A percentile compares a stretch with the other conserved stretches of the same genome.
These are phyloP conservation scores for Hibiscus trionum DNA, from an alignment of 345 rosid species.

Conservation along the genomic window DNA sequence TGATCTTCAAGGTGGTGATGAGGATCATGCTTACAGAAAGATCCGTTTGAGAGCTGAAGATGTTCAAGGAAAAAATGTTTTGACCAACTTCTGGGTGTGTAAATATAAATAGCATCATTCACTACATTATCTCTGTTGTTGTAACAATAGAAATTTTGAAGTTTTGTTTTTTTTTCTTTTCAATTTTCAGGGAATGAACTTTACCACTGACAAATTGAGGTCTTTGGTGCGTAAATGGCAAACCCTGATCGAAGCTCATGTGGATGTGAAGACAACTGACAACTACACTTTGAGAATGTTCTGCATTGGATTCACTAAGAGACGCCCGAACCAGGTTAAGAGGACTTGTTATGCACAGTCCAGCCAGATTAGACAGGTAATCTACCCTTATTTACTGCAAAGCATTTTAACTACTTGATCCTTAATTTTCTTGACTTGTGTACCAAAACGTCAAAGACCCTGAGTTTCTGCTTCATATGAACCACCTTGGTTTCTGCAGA, in stretches of 20 bases:
- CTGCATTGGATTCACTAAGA: conserved; percentile 91
- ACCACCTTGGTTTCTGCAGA: conserved; percentile 26
- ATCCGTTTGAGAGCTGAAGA: conserved; percentile 93
- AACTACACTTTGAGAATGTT: conserved; percentile 78
- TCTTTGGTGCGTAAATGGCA: conserved; percentile 95
- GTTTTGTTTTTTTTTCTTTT: neutral
- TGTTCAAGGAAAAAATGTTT: conserved; percentile 79
- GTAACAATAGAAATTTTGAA: neutral
- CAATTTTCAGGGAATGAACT: conserved; percentile 74
- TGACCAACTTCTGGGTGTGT: conserved; percentile 91
- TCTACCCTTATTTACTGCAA: neutral
- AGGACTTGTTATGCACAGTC: conserved; percentile 93
- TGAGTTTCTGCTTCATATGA: neutral
- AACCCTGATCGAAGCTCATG: conserved; percentile 83
- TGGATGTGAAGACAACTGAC: conserved; percentile 93
- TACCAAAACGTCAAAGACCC: too few relatives aligned
- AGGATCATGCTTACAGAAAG: conserved; percentile 84
- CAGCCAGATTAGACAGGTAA: conserved; percentile 84
- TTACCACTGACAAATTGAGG: conserved; percentile 90
- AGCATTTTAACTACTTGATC: too few relatives aligned
- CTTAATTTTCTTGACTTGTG: too few relatives aligned
- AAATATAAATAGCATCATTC: neutral
- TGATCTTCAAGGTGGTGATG: conserved; percentile 75
- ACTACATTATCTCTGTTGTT: neutral
- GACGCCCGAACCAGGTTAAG: conserved; percentile 89